phyloP scores from a whole-genome alignment of 352 stramenopile genomes.

The Phytophthora idaei region DNA sequence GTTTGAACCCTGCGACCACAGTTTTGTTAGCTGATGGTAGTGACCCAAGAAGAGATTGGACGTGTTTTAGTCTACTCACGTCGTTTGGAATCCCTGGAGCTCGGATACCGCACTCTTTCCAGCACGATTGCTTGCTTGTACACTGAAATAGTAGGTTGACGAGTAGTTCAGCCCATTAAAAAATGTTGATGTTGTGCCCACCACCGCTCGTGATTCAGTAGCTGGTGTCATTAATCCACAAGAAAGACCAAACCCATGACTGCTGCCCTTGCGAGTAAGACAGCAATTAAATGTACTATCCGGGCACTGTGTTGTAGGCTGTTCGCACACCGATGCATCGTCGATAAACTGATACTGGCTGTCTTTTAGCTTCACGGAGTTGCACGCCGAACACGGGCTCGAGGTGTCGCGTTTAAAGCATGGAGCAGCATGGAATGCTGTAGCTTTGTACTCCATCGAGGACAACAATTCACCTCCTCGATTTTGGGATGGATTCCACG shows the following conservation, averaged over 20 bases:
- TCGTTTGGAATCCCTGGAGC: slow-evolving; percentile 41
- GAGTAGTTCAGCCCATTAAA: slow-evolving; percentile 54
- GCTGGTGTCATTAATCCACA: slow-evolving; percentile 30
- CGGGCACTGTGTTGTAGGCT: slow-evolving; percentile 29
- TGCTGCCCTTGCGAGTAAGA: slow-evolving; percentile 31
- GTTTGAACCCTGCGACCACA: slow-evolving; percentile 38
- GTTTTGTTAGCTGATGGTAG: neutral
- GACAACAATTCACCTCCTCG: slow-evolving; percentile 40
- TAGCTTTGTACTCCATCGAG: slow-evolving; percentile 55
- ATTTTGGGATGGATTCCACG: slow-evolving; percentile 49
- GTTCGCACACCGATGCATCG: slow-evolving; percentile 21
- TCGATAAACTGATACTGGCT: slow-evolving; percentile 35
- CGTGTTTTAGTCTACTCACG: slow-evolving; percentile 28
- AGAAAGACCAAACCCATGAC: slow-evolving; percentile 17
- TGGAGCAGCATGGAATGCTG: slow-evolving; percentile 32
- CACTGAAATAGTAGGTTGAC: slow-evolving; percentile 57
- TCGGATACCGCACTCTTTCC: slow-evolving; percentile 41
- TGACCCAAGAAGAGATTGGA: neutral
- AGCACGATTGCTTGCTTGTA: slow-evolving; percentile 50
- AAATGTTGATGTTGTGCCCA: slow-evolving; percentile 41
- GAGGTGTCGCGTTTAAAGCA: slow-evolving; percentile 36
- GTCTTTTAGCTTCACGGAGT: slow-evolving; percentile 28
- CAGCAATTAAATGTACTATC: slow-evolving; percentile 55
- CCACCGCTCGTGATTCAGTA: slow-evolving; percentile 26
- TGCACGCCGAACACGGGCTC: slow-evolving; percentile 38